Conservation (phyloP, 176 grass and related monocot genomes). For the Musa troglodytarum region DNA sequence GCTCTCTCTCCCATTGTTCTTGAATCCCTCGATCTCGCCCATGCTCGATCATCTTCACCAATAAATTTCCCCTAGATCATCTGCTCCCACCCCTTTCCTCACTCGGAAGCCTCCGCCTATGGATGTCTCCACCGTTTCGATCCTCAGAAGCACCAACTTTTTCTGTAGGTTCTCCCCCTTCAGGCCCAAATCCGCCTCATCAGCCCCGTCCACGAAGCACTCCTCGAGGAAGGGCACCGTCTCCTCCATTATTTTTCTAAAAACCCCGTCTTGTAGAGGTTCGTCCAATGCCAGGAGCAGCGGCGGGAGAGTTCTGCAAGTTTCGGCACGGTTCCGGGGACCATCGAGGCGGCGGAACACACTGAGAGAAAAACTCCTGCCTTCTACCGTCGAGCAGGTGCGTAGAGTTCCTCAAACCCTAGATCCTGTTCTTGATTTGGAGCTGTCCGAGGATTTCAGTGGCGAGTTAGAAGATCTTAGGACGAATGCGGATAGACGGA, state of each 20-base stretch:
- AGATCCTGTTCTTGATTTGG: slow-evolving; percentile 2
- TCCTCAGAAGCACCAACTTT: slow-evolving; percentile 7
- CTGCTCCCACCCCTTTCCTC: background rate
- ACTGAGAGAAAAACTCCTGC: slow-evolving; percentile 16
- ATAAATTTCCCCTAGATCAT: background rate
- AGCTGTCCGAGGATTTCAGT: background rate
- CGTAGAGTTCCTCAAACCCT: slow-evolving; percentile 17
- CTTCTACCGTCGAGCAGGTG: slow-evolving; percentile 19
- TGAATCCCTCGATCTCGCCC: background rate
- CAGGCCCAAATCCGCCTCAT: background rate
- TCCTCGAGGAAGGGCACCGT: background rate
- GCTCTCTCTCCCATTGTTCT: no score
- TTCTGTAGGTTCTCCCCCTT: slow-evolving; percentile 14
- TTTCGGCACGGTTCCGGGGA: background rate
- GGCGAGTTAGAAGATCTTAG: background rate
- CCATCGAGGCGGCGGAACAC: slow-evolving; percentile 27
- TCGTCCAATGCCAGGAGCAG: slow-evolving; percentile 18
- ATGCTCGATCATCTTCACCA: background rate
- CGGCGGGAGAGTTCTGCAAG: background rate
- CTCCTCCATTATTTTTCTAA: background rate
- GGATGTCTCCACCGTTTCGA: slow-evolving; percentile 3
- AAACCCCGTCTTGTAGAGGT: slow-evolving; percentile 20
- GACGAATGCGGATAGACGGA: background rate
- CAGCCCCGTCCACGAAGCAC: background rate
- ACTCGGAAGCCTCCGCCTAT: background rate